Percentiles rank a stretch among this genome's conserved stretches.
Conservation (phyloP, 2,329 filamentous ascomycete species). For the Fusarium subglutinans region DNA sequence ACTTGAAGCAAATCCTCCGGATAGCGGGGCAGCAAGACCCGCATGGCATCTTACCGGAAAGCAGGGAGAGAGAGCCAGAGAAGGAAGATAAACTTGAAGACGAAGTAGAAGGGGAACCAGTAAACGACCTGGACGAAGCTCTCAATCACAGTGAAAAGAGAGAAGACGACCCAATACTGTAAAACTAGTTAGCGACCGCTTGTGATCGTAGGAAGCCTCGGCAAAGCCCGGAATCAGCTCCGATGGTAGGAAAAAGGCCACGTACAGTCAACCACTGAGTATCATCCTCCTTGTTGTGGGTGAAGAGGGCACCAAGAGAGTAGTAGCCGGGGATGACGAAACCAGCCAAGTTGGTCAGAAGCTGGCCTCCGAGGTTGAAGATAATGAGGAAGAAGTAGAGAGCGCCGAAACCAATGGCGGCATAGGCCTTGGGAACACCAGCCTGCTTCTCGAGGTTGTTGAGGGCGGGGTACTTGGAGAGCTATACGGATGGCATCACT, state of each 20-base stretch:
- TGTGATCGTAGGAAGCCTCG: background rate
- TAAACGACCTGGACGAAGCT: conserved; percentile 86
- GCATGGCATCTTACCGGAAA: conserved; percentile 75
- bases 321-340: conserved; percentile 88
- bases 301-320: conserved; percentile 82
- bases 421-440: conserved; percentile 85
- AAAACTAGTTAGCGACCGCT: conserved; percentile 46
- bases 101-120: conserved; percentile 99
- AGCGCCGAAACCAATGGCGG: conserved; percentile 76
- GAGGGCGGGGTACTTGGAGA: conserved; percentile 84
- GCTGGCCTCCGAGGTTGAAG: conserved; percentile 90
- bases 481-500: conserved; percentile 58
- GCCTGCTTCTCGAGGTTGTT: conserved; percentile 89
- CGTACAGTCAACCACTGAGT: conserved; percentile 81
- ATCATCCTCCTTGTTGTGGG: conserved; percentile 75
- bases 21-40: conserved; percentile 9
- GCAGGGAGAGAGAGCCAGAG: conserved; percentile 97
- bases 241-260: conserved; percentile 30
- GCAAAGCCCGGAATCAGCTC: conserved; percentile 3
- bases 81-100: conserved; percentile 98
- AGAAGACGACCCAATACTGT: conserved; percentile 88
- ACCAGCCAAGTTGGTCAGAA: conserved; percentile 86
- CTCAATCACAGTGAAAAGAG: conserved; percentile 84
- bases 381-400: conserved; percentile 92
- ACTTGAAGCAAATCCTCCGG: conserved; percentile 4